Base-by-base conservation (phyloP, 179 eudicot species). In the Spinacia oleracea region DNA sequence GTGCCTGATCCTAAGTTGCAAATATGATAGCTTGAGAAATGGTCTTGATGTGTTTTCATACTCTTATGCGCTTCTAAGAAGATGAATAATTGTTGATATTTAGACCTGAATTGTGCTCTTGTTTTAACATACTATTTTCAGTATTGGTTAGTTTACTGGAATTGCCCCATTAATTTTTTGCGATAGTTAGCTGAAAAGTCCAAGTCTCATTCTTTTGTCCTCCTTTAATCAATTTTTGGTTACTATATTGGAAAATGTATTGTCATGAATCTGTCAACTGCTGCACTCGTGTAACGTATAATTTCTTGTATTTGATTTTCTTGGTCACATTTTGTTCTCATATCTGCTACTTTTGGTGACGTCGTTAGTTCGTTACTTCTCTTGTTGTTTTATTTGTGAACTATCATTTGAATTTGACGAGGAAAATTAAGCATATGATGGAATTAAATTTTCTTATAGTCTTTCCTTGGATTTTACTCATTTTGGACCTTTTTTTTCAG, bases 21-120 rank as follows among this genome's bases (percentile, higher is more conserved):
- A 53, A 6, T 79, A 50, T 40, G 60, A 8, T 72, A 56, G 35
- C 46, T 42, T 71, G 56, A 79, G 66, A 35, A 50, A 48, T 66
- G 56, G 43, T 77, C 65, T 72, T 72, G 31, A 55, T 43, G 65
- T 72, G 70, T 34, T 29, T 70, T 74, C 70, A 67, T 55, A 70
- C 2, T 80, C 14, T 14, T 34, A 48, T 34, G 40, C n/a, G 51
- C 63, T 48, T 27, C 23, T 8, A 16, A 42, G 15, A 46, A n/a
- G 21, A 29, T 48, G 51, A 72, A 18, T 64, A 46, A 51, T 32
- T 20, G 4, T 43, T 55, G 29, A 29, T 45, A 56, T 62, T 5
- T 15, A 25, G 63, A 12, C 42, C 50, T 63, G 23, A 18, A 50
- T 20, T 69, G 31, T 58, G 75, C 75, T 25, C 0, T 67, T 75